Evolutionary conservation across 306 rosid genomes (phyloP).

Genomic region (Vicia sativa): DNA sequence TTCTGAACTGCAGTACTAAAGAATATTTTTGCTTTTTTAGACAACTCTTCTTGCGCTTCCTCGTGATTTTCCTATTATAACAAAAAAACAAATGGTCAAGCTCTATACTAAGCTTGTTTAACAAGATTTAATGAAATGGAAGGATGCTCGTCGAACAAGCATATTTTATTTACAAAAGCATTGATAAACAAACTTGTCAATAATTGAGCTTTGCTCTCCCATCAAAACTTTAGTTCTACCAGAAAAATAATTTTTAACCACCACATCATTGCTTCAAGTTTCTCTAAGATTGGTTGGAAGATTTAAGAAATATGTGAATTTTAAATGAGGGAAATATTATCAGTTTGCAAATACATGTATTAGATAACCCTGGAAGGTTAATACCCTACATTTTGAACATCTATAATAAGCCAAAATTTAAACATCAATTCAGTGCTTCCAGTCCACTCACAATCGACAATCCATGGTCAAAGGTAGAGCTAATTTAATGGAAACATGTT

Average conservation of each 20-base stretch:
- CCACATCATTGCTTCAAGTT: slow-evolving; percentile 25
- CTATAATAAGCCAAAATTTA: slow-evolving; percentile 13
- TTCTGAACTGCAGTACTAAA: slow-evolving; percentile 90
- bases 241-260: slow-evolving; percentile 11
- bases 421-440: slow-evolving; percentile 25
- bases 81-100: slow-evolving; percentile 40
- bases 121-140: slow-evolving; percentile 10
- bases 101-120: slow-evolving; percentile 28
- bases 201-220: background rate
- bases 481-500: slow-evolving; percentile 23
- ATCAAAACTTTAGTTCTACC: background rate
- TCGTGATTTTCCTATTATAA: slow-evolving; percentile 89
- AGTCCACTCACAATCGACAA: slow-evolving; percentile 15
- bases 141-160: slow-evolving; percentile 33
- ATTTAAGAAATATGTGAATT: slow-evolving; percentile 1
- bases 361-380: slow-evolving; percentile 15
- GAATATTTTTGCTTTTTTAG: slow-evolving; percentile 88
- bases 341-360: slow-evolving; percentile 26
- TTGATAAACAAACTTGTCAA: slow-evolving; percentile 14
- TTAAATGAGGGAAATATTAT: slow-evolving; percentile 12
- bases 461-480: slow-evolving; percentile 10
- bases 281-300: slow-evolving; percentile 17
- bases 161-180: slow-evolving; percentile 19
- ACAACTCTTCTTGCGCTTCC: slow-evolving; percentile 96
- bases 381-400: slow-evolving; percentile 6